phyloP scores from a whole-genome alignment of 495 filamentous ascomycete genomes.

The Acidomyces sp. region DNA sequence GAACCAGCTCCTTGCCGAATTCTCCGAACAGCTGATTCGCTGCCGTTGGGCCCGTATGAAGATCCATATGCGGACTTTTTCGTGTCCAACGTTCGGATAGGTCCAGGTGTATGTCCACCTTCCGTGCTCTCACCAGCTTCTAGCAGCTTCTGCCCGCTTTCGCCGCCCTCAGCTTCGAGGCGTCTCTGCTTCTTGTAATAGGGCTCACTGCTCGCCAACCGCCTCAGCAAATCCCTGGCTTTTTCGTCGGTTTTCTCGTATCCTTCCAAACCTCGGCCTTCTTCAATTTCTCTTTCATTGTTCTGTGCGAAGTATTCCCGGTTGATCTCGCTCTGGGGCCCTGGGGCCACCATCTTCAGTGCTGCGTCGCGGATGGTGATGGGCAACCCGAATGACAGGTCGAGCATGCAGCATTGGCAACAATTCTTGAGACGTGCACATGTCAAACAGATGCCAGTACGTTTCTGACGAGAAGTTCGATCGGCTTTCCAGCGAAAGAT shows the following conservation, averaged over 20 bases:
- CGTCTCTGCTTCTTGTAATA: conserved; percentile 78
- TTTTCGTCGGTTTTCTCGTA: conserved; percentile 98
- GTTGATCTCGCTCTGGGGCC: conserved; percentile 81
- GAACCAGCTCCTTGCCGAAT: conserved; percentile 25
- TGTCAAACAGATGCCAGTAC: conserved; percentile 85
- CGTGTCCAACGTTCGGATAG: conserved; percentile 25
- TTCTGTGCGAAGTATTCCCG: conserved; percentile 95
- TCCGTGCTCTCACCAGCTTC: conserved; percentile 12
- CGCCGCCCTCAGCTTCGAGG: conserved; percentile 41
- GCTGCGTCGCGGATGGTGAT: conserved; percentile 93
- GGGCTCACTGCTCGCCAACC: conserved; percentile 81
- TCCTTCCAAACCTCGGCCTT: conserved; percentile 67
- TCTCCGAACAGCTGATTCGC: not conserved
- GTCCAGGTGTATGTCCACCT: conserved; percentile 25
- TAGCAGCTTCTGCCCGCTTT: conserved; percentile 37
- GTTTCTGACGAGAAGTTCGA: conserved; percentile 72
- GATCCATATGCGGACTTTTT: conserved; percentile 21
- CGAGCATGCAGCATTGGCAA: conserved; percentile 98
- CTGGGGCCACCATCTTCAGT: conserved; percentile 89
- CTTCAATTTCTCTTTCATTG: conserved; percentile 87
- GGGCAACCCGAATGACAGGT: conserved; percentile 86
- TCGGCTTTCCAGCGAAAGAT: conserved; percentile 91
- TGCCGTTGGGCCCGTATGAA: conserved; percentile 1
- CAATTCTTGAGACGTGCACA: conserved; percentile 93
- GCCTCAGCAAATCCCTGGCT: conserved; percentile 70